Conservation (phyloP, 176 grass and related monocot species). For the Oryza longistaminata region DNA sequence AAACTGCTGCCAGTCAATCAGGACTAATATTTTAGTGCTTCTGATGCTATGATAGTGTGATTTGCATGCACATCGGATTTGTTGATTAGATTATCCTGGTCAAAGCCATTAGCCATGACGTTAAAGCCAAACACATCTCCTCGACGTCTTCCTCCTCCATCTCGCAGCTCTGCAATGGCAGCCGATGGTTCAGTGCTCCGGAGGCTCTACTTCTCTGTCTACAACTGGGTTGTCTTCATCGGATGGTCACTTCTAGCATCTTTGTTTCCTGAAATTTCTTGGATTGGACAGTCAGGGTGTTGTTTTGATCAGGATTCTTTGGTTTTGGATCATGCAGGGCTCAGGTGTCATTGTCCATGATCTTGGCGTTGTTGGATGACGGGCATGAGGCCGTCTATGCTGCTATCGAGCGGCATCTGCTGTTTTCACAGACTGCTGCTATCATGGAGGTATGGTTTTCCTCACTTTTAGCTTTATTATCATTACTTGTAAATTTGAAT, state of each 20-base stretch:
- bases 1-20: not conserved
- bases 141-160: not conserved
- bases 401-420: constrained; percentile 4
- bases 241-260: constrained; percentile 19
- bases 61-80: not conserved
- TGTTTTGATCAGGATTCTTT: not conserved
- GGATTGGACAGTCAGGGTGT: not conserved
- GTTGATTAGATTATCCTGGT: not conserved
- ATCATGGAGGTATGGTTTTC: not conserved
- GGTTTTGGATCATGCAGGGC: not conserved
- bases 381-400: not conserved
- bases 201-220: constrained; percentile 26
- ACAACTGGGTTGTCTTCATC: constrained; percentile 30
- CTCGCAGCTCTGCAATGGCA: constrained; percentile 16
- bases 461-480: not conserved
- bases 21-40: not conserved
- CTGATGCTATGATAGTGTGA: not conserved
- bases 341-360: not conserved
- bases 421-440: not conserved
- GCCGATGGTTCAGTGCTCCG: no score
- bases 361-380: not conserved
- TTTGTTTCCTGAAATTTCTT: not conserved
- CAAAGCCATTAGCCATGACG: not conserved
- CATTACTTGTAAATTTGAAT: not conserved
- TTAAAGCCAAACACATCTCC: constrained; percentile 1